phyloP scores from a whole-genome alignment of 306 rosid genomes.

The Rubus idaeus region DNA sequence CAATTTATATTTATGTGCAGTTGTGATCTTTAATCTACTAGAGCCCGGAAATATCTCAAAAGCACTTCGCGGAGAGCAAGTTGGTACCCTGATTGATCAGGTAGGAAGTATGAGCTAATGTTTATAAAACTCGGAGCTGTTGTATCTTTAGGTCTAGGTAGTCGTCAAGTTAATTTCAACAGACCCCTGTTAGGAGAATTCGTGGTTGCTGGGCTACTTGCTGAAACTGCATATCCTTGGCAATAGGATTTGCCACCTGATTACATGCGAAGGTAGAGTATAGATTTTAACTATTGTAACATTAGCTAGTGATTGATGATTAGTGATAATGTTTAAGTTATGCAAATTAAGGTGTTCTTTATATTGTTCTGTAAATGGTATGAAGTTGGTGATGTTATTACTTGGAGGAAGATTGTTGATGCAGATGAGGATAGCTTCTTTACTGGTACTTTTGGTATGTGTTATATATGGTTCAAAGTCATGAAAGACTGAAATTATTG shows the following conservation, averaged over 20 bases:
- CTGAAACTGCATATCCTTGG: conserved; percentile 4
- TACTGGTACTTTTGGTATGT: not conserved
- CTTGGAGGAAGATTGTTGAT: conserved; percentile 3
- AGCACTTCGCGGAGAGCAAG: conserved; percentile 53
- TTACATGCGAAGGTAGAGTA: conserved; percentile 16
- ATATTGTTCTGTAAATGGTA: not conserved
- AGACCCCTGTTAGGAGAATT: conserved; percentile 3
- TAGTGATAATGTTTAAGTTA: conserved; percentile 7
- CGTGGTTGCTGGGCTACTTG: conserved; percentile 12
- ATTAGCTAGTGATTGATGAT: conserved; percentile 11
- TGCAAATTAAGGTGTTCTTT: conserved; percentile 5
- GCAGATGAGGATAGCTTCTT: not conserved
- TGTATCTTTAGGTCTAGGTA: conserved; percentile 24
- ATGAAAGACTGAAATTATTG: not conserved
- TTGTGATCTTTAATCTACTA: conserved; percentile 50
- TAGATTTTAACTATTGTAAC: conserved; percentile 6
- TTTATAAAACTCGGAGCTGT: not conserved
- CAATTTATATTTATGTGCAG: conserved; percentile 32
- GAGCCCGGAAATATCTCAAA: conserved; percentile 54
- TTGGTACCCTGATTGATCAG: conserved; percentile 51
- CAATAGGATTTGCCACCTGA: conserved; percentile 11
- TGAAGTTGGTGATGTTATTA: not conserved
- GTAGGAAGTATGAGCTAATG: conserved; percentile 40
- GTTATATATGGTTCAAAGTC: not conserved
- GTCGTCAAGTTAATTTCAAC: conserved; percentile 1